These are phyloP conservation scores for Populus tremula DNA, from an alignment of 345 rosid genomes.

Conservation along the genomic window DNA sequence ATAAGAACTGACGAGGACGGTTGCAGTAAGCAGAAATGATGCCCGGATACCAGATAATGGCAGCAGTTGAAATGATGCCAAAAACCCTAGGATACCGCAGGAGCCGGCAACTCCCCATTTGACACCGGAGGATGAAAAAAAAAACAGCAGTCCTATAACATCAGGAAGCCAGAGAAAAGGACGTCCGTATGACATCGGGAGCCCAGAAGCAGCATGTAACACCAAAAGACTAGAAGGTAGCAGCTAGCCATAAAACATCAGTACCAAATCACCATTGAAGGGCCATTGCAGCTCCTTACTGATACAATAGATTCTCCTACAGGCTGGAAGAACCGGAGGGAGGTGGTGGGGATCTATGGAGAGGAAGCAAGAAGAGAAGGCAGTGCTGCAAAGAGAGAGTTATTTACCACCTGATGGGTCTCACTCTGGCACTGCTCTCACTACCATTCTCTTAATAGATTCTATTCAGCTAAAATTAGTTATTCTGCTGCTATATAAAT, in stretches of 20 bases:
- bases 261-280: not conserved
- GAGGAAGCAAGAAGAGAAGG: not conserved
- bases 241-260: not conserved
- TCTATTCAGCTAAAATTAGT: not conserved
- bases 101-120: no score
- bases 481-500: not conserved
- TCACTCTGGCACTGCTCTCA: not conserved
- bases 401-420: not conserved
- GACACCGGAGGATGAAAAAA: no score
- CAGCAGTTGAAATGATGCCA: not conserved
- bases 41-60: not conserved
- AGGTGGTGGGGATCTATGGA: not conserved
- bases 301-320: not conserved
- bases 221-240: no score
- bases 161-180: no score
- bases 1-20: not conserved
- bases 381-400: not conserved
- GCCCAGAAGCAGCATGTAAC: no score
- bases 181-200: no score
- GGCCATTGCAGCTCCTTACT: not conserved
- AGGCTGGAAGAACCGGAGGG: not conserved
- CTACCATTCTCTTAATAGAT: not conserved
- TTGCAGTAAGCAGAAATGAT: not conserved
- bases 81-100: not conserved
- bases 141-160: no score